A percentile compares a stretch with the other conserved stretches of the same genome.
Conservation (phyloP, 352 stramenopile species). For the Globisporangium parvum region DNA sequence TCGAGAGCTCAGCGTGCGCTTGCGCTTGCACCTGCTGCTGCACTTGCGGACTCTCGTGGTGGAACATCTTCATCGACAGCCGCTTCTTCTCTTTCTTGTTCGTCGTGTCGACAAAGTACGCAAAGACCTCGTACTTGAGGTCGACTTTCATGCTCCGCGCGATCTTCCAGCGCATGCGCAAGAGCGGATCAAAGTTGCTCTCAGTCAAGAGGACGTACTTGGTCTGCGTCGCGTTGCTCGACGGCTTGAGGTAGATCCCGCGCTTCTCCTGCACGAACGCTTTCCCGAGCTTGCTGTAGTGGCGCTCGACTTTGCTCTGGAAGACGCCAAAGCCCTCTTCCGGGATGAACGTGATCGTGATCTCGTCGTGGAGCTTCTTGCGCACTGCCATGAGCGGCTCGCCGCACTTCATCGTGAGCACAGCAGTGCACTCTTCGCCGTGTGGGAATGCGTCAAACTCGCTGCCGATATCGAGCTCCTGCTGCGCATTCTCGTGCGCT, state of each 20-base stretch:
- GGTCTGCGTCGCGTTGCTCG: conserved; percentile 68
- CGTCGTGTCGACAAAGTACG: conserved; percentile 69
- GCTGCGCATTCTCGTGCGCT: not conserved
- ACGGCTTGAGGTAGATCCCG: conserved; percentile 72
- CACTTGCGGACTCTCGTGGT: conserved; percentile 20
- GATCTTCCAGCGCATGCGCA: conserved; percentile 75
- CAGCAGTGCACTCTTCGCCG: conserved; percentile 52
- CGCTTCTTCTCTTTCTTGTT: conserved; percentile 62
- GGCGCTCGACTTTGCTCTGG: conserved; percentile 69
- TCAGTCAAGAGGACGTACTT: conserved; percentile 72
- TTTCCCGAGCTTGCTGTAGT: conserved; percentile 53
- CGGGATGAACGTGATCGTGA: conserved; percentile 55
- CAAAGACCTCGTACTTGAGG: conserved; percentile 79
- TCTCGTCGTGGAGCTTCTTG: conserved; percentile 79
- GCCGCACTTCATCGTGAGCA: conserved; percentile 76
- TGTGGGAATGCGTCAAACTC: conserved; percentile 47
- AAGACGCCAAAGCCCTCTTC: conserved; percentile 74
- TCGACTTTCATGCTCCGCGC: conserved; percentile 72
- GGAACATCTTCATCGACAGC: conserved; percentile 60
- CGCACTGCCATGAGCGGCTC: conserved; percentile 66
- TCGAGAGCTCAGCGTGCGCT: not conserved
- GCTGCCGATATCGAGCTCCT: conserved; percentile 8
- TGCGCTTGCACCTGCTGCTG: conserved; percentile 5
- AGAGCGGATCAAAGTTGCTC: conserved; percentile 63
- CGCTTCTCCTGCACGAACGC: conserved; percentile 60